phyloP scores from a whole-genome alignment of 225 moss, liverwort and hornwort genomes.

The Sphagnum contortum region DNA sequence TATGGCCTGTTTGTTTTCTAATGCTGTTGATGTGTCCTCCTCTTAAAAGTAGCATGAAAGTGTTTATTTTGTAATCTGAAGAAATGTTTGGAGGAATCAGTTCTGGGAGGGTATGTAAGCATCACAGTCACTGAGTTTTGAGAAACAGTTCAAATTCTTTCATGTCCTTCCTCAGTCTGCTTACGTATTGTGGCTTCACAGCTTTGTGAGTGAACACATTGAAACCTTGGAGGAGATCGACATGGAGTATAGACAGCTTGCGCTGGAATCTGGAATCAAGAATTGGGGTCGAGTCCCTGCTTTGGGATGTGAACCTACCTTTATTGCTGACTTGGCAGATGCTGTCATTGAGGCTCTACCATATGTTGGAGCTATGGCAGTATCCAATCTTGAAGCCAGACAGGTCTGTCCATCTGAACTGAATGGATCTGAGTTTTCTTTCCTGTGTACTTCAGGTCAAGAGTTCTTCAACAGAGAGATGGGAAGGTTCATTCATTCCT shows the following conservation, averaged over 20 bases:
- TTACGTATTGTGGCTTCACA: constrained; percentile 13
- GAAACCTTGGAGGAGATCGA: constrained; percentile 98
- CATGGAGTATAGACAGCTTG: constrained; percentile 94
- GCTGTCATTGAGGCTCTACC: constrained; percentile 95
- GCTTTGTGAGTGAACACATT: constrained; percentile 97
- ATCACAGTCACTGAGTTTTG: too few species aligned
- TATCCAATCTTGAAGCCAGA: constrained; percentile 91
- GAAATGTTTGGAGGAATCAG: background rate
- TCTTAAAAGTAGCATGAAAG: background rate
- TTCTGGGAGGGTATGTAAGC: too few species aligned
- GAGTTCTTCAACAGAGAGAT: too few species aligned
- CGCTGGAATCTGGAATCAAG: constrained; percentile 81
- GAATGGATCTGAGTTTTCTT: background rate
- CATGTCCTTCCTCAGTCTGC: too few species aligned
- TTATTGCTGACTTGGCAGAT: constrained; percentile 86
- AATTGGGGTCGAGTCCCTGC: constrained; percentile 99
- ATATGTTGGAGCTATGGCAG: constrained; percentile 96
- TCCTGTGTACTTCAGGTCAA: background rate
- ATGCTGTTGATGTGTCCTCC: too few species aligned
- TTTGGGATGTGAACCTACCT: constrained; percentile 72
- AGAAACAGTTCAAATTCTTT: too few species aligned
- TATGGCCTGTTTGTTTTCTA: background rate
- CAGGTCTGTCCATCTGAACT: constrained; percentile 42
- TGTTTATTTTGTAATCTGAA: background rate
- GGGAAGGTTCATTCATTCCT: too few species aligned